Base-by-base conservation (phyloP, 352 stramenopile genomes). In the Peronospora tabacina region DNA sequence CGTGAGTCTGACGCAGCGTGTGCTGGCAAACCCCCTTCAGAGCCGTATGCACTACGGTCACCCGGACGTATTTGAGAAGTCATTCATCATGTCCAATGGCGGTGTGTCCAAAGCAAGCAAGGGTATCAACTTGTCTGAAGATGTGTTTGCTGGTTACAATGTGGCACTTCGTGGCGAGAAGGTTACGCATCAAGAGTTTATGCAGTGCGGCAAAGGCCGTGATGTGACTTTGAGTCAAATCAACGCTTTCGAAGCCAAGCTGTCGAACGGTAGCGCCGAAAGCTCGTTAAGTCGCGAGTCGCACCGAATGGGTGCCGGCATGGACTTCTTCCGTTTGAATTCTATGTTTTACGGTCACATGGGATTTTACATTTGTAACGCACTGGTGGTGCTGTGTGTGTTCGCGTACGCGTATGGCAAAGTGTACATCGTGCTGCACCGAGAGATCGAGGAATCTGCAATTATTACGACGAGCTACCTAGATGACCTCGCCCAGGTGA, bases 291-390 rank as follows among this genome's bases (percentile, higher is more conserved):
- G 66, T 45, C 80, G 82, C 22, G 84, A 95, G 3, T 66, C 82
- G 7, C 75, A 90, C 45, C 74, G 84, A 40, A 92, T 95, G 84
- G 80, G 74, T 15, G 55, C 67, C 24, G 71, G 75, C 28, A 88
- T 95, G 80, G 82, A 92, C 47, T 94, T 94, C 24, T 94, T 92
- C 68, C 82, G 84, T 2, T 55, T 94, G 20, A 91, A 94, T 60
- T 90, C 84, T 37, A 90, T 90, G 75, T 94, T 90, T 53, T 94
- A 94, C 61, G 76, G 78, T 3, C 79, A 94, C 66, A 90, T 91
- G 77, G 82, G 82, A 11, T 94, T 89, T 47, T 94, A 94, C 70
- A 88, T 94, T 20, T 89, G 74, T 55, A 89, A 91, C 48, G 76
- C 78, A 11, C 37, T 94, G 33, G 78, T 81, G 3, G 77, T 94